Base-by-base conservation (phyloP, 768 basidiomycete species). In the Amyloporia xantha region DNA sequence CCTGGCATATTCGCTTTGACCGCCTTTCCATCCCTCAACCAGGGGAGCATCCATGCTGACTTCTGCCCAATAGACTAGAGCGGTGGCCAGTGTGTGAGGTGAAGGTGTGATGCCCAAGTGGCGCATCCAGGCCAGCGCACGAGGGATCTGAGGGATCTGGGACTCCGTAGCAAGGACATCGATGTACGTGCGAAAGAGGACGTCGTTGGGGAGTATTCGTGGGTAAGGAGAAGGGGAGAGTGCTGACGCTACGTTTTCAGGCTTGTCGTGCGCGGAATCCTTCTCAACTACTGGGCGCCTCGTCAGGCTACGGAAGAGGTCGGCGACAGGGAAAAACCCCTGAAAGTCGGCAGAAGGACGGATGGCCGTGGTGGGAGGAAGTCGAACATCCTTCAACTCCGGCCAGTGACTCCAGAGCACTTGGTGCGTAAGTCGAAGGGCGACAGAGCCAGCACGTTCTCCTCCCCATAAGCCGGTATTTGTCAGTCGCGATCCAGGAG, bases 41-140 rank as follows among this genome's bases (percentile, higher is more conserved):
- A 83, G 56, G 40, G 83, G 81, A 11, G 79, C 75, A 38, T 78
- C 74, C 47, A 79, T 64, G 53, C 78, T 77, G 25, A 85, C 78
- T 59, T 91, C 87, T 5, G 73, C 74, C 79, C 87, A 90, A 51
- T 85, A 77, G 39, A 81, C 78, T 43, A 92, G 59, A 19, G 80
- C 78, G 0, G 80, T 59, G 1, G 80, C 75, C 11, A 92, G 63
- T 13, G 84, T 83, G 35, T 70, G 64, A 23, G 59, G 62, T n/a
- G 70, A 68, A 1, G 88, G 87, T 37, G 44, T 33, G 10, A 91
- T 66, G 0, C 63, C 63, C 33, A 89, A 55, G 13, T 68, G 70
- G 5, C 75, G 73, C 87, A 89, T 90, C 87, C 91, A 91, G 17
- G 77, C 78, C 1, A 92, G 62, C 11, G 71, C 70, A 11, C 76